A percentile compares a stretch with the other conserved stretches of the same genome.
Evolutionary conservation across 306 rosid genomes (phyloP).

Genomic region (Trifolium subterraneum): DNA sequence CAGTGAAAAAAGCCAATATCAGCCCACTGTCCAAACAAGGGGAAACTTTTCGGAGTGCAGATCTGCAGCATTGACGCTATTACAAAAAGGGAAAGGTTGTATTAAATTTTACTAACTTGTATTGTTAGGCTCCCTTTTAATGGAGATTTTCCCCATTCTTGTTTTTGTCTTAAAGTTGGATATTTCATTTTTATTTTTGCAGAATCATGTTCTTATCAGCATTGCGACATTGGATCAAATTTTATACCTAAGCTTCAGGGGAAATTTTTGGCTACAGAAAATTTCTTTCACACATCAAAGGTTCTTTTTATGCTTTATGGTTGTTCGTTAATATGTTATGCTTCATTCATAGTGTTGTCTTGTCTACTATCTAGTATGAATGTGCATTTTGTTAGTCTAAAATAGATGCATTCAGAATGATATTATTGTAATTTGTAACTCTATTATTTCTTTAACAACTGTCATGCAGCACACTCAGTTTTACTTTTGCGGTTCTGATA

Average conservation of each 20-base stretch:
- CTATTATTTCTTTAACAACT: slow-evolving; percentile 16
- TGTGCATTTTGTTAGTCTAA: slow-evolving; percentile 27
- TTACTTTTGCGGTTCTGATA: slow-evolving; percentile 24
- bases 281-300: slow-evolving; percentile 93
- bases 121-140: slow-evolving; percentile 25
- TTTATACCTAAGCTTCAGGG: slow-evolving; percentile 86
- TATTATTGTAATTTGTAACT: slow-evolving; percentile 2
- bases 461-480: slow-evolving; percentile 28
- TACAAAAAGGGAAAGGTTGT: slow-evolving; percentile 90
- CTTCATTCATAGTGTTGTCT: slow-evolving; percentile 23
- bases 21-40: slow-evolving; percentile 58
- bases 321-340: slow-evolving; percentile 15
- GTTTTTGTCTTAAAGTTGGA: slow-evolving; percentile 25
- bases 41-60: slow-evolving; percentile 95
- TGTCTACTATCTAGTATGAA: slow-evolving; percentile 20
- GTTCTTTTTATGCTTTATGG: slow-evolving; percentile 50
- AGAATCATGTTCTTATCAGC: slow-evolving; percentile 72
- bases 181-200: slow-evolving; percentile 37
- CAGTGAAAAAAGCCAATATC: slow-evolving; percentile 46
- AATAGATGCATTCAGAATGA: slow-evolving; percentile 32
- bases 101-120: slow-evolving; percentile 17
- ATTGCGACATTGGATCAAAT: slow-evolving; percentile 81
- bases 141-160: slow-evolving; percentile 37
- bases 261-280: slow-evolving; percentile 93
- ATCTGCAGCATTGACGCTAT: slow-evolving; percentile 75